Conservation (phyloP, 257 asterid species). For the Leonotis leonurus region DNA sequence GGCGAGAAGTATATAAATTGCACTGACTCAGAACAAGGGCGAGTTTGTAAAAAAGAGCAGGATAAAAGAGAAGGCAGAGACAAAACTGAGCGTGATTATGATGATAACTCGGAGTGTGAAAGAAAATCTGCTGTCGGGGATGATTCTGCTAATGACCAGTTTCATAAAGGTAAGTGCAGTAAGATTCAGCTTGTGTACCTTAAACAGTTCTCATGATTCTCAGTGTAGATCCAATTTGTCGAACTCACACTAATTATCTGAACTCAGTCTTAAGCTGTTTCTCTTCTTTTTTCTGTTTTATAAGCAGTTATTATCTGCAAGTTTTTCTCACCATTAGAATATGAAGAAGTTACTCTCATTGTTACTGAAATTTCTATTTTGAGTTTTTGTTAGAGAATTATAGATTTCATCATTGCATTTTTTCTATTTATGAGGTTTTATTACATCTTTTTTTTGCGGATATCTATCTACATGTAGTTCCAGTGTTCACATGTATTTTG, state of each 20-base stretch:
- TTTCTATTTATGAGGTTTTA: background rate
- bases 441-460: background rate
- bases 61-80: conserved; percentile 43
- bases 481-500: conserved; percentile 5
- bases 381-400: background rate
- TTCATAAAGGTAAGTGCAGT: conserved; percentile 42
- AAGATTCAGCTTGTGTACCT: background rate
- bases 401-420: background rate
- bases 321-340: conserved; percentile 1
- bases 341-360: background rate
- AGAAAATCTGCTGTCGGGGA: conserved; percentile 45
- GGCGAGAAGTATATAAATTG: conserved; percentile 32
- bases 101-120: conserved; percentile 32
- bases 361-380: background rate
- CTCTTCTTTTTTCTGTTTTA: background rate
- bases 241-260: background rate
- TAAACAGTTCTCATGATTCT: background rate
- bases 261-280: background rate
- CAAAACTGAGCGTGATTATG: conserved; percentile 41
- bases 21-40: conserved; percentile 44
- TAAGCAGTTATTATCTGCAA: background rate
- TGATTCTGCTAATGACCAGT: conserved; percentile 41
- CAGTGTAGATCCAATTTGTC: background rate
- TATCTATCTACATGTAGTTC: background rate
- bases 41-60: conserved; percentile 39